Evolutionary conservation across 495 filamentous ascomycete genomes (phyloP).

Genomic region (Chaetomium fimeti): DNA sequence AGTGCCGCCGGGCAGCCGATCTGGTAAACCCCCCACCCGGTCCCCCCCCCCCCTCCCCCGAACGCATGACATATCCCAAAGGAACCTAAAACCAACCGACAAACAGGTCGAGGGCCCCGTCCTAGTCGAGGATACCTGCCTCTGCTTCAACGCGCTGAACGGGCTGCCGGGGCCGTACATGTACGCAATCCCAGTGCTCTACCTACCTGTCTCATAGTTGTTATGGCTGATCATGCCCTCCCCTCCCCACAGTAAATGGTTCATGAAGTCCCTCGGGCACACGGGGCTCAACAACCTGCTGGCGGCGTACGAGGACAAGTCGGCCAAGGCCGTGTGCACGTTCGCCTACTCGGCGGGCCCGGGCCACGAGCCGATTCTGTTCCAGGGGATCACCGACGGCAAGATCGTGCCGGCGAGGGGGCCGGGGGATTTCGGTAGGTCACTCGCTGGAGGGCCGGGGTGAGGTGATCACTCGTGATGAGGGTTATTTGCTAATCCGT

Average conservation of each 20-base stretch:
- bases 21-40: conserved; percentile 43
- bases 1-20: conserved; percentile 75
- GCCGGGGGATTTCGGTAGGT: conserved; percentile 77
- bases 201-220: not conserved
- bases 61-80: not conserved
- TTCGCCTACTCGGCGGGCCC: conserved; percentile 90
- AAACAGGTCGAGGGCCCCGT: conserved; percentile 77
- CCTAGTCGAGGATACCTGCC: conserved; percentile 90
- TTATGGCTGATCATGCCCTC: conserved; percentile 9
- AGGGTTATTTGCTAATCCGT: too few relatives aligned
- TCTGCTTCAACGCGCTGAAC: conserved; percentile 86
- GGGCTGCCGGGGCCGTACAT: conserved; percentile 97
- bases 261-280: conserved; percentile 77
- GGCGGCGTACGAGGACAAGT: conserved; percentile 82
- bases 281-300: conserved; percentile 88
- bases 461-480: too few relatives aligned
- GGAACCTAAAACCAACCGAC: not conserved
- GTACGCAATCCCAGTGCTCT: conserved; percentile 49
- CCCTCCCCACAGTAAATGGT: conserved; percentile 71
- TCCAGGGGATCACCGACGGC: conserved; percentile 78
- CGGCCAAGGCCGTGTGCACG: conserved; percentile 89
- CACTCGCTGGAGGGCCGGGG: too few relatives aligned
- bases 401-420: conserved; percentile 76
- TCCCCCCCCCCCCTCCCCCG: too few relatives aligned
- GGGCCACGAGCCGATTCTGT: conserved; percentile 79